These are phyloP conservation scores for Domatiomyces catenatus DNA, from an alignment of 2,329 filamentous ascomycete genomes.

Conservation along the genomic window DNA sequence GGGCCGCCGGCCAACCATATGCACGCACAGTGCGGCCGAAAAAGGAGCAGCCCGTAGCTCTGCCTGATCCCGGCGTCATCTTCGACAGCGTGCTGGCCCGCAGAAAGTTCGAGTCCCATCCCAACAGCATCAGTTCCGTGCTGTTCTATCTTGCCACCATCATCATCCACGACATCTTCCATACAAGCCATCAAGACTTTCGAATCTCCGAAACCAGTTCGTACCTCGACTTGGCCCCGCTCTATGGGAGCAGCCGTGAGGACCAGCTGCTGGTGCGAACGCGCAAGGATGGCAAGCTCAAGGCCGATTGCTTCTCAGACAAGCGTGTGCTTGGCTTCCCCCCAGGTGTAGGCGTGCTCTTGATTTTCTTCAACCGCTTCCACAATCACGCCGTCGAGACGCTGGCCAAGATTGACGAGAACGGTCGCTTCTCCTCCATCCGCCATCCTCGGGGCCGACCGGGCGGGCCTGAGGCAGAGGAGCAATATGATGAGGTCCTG, in stretches of 20 bases:
- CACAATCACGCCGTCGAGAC: slow-evolving; percentile 54
- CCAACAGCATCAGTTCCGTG: slow-evolving; percentile 58
- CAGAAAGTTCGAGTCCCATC: slow-evolving; percentile 47
- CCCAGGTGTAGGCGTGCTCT: slow-evolving; percentile 49
- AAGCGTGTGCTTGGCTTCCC: slow-evolving; percentile 50
- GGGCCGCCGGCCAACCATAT: slow-evolving; percentile 51
- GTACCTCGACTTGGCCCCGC: slow-evolving; percentile 56
- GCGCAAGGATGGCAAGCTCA: slow-evolving; percentile 50
- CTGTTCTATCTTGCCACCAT: slow-evolving; percentile 62
- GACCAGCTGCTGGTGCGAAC: slow-evolving; percentile 51
- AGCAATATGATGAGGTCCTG: slow-evolving; percentile 36
- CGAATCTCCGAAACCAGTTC: slow-evolving; percentile 54
- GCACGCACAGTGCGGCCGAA: slow-evolving; percentile 48
- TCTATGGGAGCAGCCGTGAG: slow-evolving; percentile 52
- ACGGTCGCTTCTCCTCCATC: slow-evolving; percentile 36
- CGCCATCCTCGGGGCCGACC: slow-evolving; percentile 2
- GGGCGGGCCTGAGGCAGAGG: slow-evolving; percentile 23
- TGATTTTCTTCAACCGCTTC: slow-evolving; percentile 55
- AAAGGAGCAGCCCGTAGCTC: slow-evolving; percentile 41
- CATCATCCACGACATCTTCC: slow-evolving; percentile 50
- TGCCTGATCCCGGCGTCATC: slow-evolving; percentile 49
- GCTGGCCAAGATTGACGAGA: slow-evolving; percentile 51
- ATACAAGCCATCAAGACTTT: slow-evolving; percentile 47
- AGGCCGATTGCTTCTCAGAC: slow-evolving; percentile 56
- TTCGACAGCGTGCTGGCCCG: slow-evolving; percentile 55